A percentile compares a stretch with the other conserved stretches of the same genome.
Evolutionary conservation across 2,329 filamentous ascomycete genomes (phyloP).

Genomic region (Diplodia intermedia): DNA sequence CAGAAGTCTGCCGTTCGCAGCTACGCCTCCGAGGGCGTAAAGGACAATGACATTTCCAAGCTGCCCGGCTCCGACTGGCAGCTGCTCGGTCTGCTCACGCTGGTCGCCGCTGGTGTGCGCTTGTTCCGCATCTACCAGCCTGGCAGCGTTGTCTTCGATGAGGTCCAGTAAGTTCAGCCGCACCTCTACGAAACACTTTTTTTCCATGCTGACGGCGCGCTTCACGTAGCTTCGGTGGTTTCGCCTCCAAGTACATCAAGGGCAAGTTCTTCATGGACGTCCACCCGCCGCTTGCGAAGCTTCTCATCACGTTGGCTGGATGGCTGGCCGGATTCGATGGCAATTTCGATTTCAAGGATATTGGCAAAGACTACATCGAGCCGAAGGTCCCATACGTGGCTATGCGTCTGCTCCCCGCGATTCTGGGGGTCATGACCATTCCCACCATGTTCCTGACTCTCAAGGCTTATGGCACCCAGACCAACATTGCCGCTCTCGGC

Average conservation of each 20-base stretch:
- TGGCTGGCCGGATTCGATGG: constrained; percentile 96
- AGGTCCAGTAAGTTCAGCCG: constrained; percentile 84
- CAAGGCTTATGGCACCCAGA: constrained; percentile 88
- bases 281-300: constrained; percentile 95
- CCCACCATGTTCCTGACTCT: constrained; percentile 94
- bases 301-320: constrained; percentile 92
- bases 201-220: constrained; percentile 11
- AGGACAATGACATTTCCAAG: constrained; percentile 90
- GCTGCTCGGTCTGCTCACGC: constrained; percentile 73
- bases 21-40: constrained; percentile 79
- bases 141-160: constrained; percentile 95
- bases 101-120: constrained; percentile 79
- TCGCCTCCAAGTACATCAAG: constrained; percentile 99
- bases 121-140: constrained; percentile 97
- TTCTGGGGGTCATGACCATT: constrained; percentile 86
- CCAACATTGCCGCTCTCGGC: constrained; percentile 81
- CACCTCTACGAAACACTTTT: not conserved
- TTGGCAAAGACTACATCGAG: constrained; percentile 97
- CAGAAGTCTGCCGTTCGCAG: constrained; percentile 50
- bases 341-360: constrained; percentile 98
- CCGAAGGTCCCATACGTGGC: constrained; percentile 95
- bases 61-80: constrained; percentile 85
- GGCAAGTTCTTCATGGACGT: constrained; percentile 99
- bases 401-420: constrained; percentile 91
- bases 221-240: constrained; percentile 82